phyloP scores from a whole-genome alignment of 1,284 basidiomycete species.

The Pseudozyma sp. region DNA sequence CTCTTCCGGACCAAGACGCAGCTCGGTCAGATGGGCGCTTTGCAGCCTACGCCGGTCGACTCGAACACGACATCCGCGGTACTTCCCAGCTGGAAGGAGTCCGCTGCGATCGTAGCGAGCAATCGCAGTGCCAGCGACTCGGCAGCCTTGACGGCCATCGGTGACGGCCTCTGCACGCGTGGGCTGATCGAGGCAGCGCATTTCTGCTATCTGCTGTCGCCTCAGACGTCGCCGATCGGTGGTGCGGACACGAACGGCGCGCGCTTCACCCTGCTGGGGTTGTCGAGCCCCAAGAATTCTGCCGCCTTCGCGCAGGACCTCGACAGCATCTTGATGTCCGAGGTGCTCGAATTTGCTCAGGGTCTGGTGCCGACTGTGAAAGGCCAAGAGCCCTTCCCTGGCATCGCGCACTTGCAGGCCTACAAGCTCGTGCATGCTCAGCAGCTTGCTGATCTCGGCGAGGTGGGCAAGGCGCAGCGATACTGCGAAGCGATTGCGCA shows the following conservation, averaged over 20 bases:
- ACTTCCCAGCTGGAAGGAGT: slow-evolving; percentile 85
- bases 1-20: slow-evolving; percentile 59
- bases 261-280: slow-evolving; percentile 77
- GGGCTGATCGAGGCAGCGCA: slow-evolving; percentile 88
- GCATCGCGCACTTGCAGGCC: slow-evolving; percentile 86
- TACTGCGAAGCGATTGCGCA: slow-evolving; percentile 92
- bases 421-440: slow-evolving; percentile 86
- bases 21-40: slow-evolving; percentile 30
- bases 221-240: slow-evolving; percentile 81
- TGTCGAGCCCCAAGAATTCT: slow-evolving; percentile 73
- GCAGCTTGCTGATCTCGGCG: slow-evolving; percentile 74
- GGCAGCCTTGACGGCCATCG: slow-evolving; percentile 84
- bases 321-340: slow-evolving; percentile 86
- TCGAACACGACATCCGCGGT: slow-evolving; percentile 73
- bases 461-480: slow-evolving; percentile 66
- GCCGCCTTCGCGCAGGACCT: slow-evolving; percentile 77
- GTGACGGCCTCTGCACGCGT: slow-evolving; percentile 80
- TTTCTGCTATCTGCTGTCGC: slow-evolving; percentile 89
- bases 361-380: slow-evolving; percentile 80
- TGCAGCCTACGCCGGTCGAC: slow-evolving; percentile 48
- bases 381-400: slow-evolving; percentile 85
- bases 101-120: slow-evolving; percentile 83
- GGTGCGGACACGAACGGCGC: slow-evolving; percentile 76
- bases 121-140: slow-evolving; percentile 76
- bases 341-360: slow-evolving; percentile 91